Conservation (phyloP, 1,139 yeast genomes). For the Lodderomyces orthopsilosis region DNA sequence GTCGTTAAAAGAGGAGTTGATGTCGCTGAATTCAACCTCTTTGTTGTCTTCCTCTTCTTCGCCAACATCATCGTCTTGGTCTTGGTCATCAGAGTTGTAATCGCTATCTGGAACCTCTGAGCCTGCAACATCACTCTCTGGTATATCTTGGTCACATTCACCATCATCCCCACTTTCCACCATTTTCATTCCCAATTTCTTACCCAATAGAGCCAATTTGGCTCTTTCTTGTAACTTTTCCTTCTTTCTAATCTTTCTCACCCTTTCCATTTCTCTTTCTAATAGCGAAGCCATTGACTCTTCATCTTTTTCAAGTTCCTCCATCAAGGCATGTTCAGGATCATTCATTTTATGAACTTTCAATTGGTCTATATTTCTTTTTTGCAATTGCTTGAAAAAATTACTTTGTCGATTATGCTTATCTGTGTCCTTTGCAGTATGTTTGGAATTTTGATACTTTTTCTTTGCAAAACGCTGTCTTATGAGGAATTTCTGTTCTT, state of each 20-base stretch:
- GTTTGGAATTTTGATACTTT: slow-evolving; percentile 8
- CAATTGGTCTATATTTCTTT: slow-evolving; percentile 38
- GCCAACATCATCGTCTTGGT: slow-evolving; percentile 11
- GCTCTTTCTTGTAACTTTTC: slow-evolving; percentile 46
- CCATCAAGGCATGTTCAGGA: slow-evolving; percentile 30
- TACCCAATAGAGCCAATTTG: slow-evolving; percentile 27
- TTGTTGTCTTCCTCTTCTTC: neutral
- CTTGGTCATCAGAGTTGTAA: slow-evolving; percentile 19
- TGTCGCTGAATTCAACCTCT: slow-evolving; percentile 5
- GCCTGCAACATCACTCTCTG: slow-evolving; percentile 16
- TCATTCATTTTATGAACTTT: slow-evolving; percentile 22
- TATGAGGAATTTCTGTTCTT: slow-evolving; percentile 33
- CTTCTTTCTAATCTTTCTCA: slow-evolving; percentile 47
- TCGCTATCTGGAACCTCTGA: slow-evolving; percentile 19
- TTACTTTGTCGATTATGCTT: slow-evolving; percentile 9
- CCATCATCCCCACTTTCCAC: slow-evolving; percentile 16
- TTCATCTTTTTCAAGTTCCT: slow-evolving; percentile 41
- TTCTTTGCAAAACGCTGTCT: slow-evolving; percentile 35
- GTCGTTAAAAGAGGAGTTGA: neutral
- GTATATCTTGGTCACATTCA: slow-evolving; percentile 14
- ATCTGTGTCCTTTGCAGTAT: neutral
- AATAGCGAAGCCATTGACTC: slow-evolving; percentile 49
- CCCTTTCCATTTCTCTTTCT: slow-evolving; percentile 61
- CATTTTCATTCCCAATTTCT: slow-evolving; percentile 17
- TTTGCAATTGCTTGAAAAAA: slow-evolving; percentile 28